Base-by-base conservation (phyloP, 768 basidiomycete species). In the Mycena rebaudengoi region DNA sequence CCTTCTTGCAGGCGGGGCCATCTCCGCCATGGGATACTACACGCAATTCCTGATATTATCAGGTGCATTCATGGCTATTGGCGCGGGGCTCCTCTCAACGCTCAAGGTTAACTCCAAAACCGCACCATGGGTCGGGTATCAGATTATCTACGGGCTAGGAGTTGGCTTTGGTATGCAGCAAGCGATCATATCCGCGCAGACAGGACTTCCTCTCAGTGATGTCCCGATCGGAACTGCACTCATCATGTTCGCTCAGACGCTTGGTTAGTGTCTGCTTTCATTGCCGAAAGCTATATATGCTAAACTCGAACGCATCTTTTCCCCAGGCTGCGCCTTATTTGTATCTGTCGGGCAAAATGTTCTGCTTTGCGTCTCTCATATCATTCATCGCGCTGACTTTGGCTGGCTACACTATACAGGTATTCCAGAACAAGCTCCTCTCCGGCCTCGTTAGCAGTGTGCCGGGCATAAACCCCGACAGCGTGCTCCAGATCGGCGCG, bases 21-120 rank as follows among this genome's bases (percentile, higher is more conserved):
- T 84, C 32, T 76, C 73, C 12, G 51, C 66, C 14, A 68, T 75
- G 0, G 73, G 77, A 10, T 69, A 73, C 25, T 86, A 85, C 67
- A 60, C 76, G 11, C 75, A 75, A 0, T 78, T 70, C 58, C 39
- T 66, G 30, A 51, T 62, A 16, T 6, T 60, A 18, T 51, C 55
- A 26, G 81, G 80, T 76, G 57, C 58, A 1, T 49, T 81, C 8
- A 68, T 74, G 21, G 48, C 75, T 28, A 32, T 80, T 30, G 79
- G 82, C 6, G 70, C 78, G 23, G 78, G 78, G 4, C 52, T 84
- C 1, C 51, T 84, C 25, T 74, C 74, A 7, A 69, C 76, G 0
- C 61, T 82, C 23, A 54, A 63, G 3, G 60, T 63, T 2, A 43
- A 74, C 32, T 75, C 68, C 30, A 56, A 64, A 2, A 39, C 63